Conservation (phyloP, 441 rosid genomes). For the Syzygium malaccense region DNA sequence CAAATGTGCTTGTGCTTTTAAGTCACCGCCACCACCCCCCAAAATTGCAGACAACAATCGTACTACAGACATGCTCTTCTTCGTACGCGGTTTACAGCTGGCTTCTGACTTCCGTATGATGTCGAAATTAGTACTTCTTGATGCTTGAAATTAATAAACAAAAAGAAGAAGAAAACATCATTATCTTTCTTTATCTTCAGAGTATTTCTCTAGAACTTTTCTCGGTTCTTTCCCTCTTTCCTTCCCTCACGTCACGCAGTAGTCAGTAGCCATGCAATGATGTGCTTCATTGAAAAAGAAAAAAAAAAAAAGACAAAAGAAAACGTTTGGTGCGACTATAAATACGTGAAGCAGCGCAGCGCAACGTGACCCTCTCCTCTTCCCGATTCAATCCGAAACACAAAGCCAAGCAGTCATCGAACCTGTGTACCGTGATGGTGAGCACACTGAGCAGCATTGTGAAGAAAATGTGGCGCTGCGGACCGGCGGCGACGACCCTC, state of each 20-base stretch:
- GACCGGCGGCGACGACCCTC: not conserved
- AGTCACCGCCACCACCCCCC: not conserved
- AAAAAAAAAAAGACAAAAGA: not conserved
- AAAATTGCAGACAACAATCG: not conserved
- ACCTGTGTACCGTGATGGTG: not conserved
- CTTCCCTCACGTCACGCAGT: not conserved
- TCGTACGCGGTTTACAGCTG: not conserved
- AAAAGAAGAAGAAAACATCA: not conserved
- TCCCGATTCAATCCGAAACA: not conserved
- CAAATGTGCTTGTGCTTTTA: not conserved
- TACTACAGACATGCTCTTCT: not conserved
- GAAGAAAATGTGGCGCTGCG: conserved; percentile 11
- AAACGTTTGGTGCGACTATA: not conserved
- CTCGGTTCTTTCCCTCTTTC: not conserved
- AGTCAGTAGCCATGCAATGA: not conserved
- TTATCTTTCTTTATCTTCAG: not conserved
- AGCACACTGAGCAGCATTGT: not conserved
- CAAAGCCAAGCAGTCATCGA: not conserved
- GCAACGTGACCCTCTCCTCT: not conserved
- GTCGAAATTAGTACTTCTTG: not conserved
- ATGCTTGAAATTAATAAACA: not conserved
- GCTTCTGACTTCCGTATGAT: not conserved
- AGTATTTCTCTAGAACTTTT: not conserved
- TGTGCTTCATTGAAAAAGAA: not conserved
- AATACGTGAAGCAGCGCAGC: not conserved